phyloP scores from a whole-genome alignment of 31 red algal genomes.

The Asparagopsis taxiformis region DNA sequence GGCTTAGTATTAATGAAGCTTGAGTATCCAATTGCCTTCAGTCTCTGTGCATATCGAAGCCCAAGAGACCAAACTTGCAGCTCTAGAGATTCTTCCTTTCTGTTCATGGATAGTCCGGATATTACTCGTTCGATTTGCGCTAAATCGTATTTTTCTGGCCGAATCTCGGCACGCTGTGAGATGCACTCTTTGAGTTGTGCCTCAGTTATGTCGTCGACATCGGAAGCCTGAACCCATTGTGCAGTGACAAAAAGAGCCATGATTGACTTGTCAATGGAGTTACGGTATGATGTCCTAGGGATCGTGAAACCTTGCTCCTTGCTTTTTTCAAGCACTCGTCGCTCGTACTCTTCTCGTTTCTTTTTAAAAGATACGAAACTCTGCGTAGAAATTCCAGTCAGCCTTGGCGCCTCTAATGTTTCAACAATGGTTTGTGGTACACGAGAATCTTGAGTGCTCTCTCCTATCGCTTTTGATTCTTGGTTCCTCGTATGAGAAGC shows the following conservation, averaged over 20 bases:
- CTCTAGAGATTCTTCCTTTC: slow-evolving; percentile 17
- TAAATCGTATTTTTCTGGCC: slow-evolving; percentile 27
- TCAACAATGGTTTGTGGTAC: slow-evolving; percentile 42
- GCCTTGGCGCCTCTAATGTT: slow-evolving; percentile 13
- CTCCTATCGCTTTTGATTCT: neutral
- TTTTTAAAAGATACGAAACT: slow-evolving; percentile 26
- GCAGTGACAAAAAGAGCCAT: slow-evolving; percentile 16
- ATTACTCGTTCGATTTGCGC: slow-evolving; percentile 17
- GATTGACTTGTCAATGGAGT: neutral
- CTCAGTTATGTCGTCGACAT: slow-evolving; percentile 23
- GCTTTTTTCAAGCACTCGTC: slow-evolving; percentile 13
- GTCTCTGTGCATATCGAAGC: neutral
- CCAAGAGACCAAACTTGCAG: slow-evolving; percentile 10
- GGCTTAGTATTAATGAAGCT: slow-evolving; percentile 5
- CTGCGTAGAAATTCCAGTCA: slow-evolving; percentile 4
- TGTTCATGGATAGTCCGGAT: neutral
- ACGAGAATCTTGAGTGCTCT: neutral
- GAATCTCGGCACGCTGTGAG: slow-evolving; percentile 3
- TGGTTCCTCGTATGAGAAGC: neutral
- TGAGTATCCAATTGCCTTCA: slow-evolving; percentile 7
- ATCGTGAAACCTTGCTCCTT: slow-evolving; percentile 1
- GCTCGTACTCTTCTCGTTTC: slow-evolving; percentile 18
- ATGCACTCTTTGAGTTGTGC: slow-evolving; percentile 16
- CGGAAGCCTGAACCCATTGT: neutral
- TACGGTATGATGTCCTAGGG: slow-evolving; percentile 2